Conservation (phyloP, 352 stramenopile species). For the Phytophthora uliginosa region DNA sequence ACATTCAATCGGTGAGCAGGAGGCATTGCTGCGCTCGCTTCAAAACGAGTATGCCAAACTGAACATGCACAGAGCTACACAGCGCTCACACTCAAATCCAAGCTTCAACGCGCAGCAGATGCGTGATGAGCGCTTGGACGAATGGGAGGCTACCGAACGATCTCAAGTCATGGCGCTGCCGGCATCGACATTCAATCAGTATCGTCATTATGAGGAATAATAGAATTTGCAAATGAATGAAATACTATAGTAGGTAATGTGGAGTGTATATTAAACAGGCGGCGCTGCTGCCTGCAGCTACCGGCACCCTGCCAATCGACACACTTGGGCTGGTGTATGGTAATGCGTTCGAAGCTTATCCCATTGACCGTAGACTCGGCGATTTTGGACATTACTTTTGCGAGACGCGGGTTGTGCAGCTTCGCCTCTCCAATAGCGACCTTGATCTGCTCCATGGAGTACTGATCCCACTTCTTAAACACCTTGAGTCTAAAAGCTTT, state of each 20-base stretch:
- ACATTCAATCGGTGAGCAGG: conserved; percentile 64
- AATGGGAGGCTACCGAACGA: conserved; percentile 26
- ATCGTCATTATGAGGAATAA: conserved; percentile 6
- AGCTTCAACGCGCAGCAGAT: conserved; percentile 30
- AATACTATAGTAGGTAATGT: background rate
- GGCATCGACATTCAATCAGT: conserved; percentile 20
- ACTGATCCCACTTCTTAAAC: conserved; percentile 9
- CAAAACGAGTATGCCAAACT: conserved; percentile 46
- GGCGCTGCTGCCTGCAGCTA: no score
- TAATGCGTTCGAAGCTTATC: no score
- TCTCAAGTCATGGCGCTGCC: conserved; percentile 11
- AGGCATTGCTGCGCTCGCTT: conserved; percentile 55
- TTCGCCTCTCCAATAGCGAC: conserved; percentile 4
- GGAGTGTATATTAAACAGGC: no score
- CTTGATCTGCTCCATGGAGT: conserved; percentile 7
- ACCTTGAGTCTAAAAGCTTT: background rate
- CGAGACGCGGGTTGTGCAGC: background rate
- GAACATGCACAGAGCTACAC: conserved; percentile 18
- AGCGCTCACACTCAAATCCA: conserved; percentile 27
- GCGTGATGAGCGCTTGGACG: conserved; percentile 28
- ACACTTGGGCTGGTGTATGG: no score
- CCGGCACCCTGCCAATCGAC: no score
- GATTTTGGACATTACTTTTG: conserved; percentile 4
- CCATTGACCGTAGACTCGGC: background rate
- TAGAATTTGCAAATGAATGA: conserved; percentile 23